Evolutionary conservation across 139 green algal species (phyloP).

Genomic region (Asterochloris sp.): DNA sequence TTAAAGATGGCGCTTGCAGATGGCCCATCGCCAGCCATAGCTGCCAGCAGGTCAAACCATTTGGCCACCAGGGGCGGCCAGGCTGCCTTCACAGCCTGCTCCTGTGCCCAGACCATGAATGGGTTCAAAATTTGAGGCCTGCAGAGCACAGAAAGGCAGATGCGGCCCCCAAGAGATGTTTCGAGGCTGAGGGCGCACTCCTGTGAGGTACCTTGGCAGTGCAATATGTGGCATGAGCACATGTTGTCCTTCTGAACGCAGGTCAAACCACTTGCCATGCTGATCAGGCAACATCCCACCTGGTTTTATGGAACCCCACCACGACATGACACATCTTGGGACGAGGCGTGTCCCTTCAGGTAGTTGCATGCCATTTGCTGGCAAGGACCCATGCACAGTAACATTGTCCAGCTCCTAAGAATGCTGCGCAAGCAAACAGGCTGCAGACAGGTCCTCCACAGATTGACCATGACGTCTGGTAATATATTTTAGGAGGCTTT

Average conservation of each 20-base stretch:
- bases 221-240: neutral
- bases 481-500: too few species aligned
- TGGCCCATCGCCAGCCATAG: slow-evolving; percentile 32
- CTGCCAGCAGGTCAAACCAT: slow-evolving; percentile 62
- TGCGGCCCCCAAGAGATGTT: neutral
- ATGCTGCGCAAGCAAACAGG: too few species aligned
- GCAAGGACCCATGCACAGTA: too few species aligned
- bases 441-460: too few species aligned
- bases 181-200: neutral
- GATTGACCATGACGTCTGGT: too few species aligned
- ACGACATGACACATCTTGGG: too few species aligned
- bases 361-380: too few species aligned
- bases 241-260: neutral
- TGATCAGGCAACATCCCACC: neutral
- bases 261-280: neutral
- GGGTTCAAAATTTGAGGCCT: slow-evolving; percentile 26
- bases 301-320: neutral
- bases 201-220: neutral
- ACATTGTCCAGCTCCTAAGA: too few species aligned
- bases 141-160: neutral
- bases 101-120: slow-evolving; percentile 42
- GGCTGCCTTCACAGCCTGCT: slow-evolving; percentile 16
- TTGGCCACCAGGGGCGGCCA: slow-evolving; percentile 40
- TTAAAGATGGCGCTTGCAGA: too few species aligned
- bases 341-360: too few species aligned